phyloP scores from a whole-genome alignment of 768 basidiomycete species.

The Paxillus rubicundulus region DNA sequence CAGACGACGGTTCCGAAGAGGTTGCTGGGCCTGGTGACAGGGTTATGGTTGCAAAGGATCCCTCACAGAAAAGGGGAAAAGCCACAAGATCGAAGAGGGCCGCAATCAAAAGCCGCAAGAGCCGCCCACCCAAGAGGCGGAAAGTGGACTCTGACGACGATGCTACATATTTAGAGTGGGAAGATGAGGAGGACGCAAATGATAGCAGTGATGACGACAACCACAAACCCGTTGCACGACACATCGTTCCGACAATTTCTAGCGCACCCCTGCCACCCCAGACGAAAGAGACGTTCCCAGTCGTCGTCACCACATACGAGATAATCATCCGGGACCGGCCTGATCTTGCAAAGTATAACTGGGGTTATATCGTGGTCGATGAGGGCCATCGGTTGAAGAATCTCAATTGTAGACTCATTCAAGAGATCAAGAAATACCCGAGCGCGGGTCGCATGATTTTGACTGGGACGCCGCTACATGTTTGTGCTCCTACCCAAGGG shows the following conservation, averaged over 20 bases:
- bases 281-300: conserved; percentile 53
- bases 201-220: conserved; percentile 20
- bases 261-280: conserved; percentile 9
- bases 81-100: conserved; percentile 7
- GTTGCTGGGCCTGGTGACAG: conserved; percentile 22
- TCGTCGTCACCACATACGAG: conserved; percentile 91
- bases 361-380: conserved; percentile 95
- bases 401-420: conserved; percentile 84
- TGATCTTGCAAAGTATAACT: conserved; percentile 62
- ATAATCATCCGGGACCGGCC: conserved; percentile 83
- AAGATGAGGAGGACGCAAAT: conserved; percentile 5
- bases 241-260: conserved; percentile 11
- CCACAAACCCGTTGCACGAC: conserved; percentile 17
- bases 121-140: conserved; percentile 19
- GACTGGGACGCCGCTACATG: conserved; percentile 95
- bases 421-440: conserved; percentile 83
- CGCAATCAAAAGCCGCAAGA: conserved; percentile 10
- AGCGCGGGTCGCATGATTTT: conserved; percentile 89
- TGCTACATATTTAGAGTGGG: not conserved
- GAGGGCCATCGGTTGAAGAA: conserved; percentile 97
- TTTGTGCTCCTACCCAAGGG: conserved; percentile 34
- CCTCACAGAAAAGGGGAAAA: conserved; percentile 12
- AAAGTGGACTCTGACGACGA: conserved; percentile 11
- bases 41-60: conserved; percentile 21
- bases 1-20: conserved; percentile 24